A percentile compares a stretch with the other conserved stretches of the same genome.
Evolutionary conservation across 805 yeast species (phyloP).

Genomic region (Priceomyces melissophilus): DNA sequence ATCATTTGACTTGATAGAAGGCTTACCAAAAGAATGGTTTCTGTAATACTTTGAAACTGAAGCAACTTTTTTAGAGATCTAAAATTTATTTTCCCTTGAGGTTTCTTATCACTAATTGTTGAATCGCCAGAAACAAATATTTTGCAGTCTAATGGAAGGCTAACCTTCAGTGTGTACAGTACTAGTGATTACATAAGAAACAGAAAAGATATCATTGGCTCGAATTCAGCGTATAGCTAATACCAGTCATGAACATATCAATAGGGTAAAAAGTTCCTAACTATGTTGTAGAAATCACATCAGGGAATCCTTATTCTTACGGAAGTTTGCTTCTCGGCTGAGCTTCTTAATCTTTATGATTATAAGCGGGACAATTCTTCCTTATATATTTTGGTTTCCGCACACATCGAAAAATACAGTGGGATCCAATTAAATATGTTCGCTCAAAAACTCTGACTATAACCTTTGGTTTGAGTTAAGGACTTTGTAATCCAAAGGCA

Average conservation of each 20-base stretch:
- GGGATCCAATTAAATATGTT: slow-evolving; percentile 4
- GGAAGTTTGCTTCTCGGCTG: too few relatives aligned
- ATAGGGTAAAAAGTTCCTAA: too few relatives aligned
- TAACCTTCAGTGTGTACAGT: neutral
- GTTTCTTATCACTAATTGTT: neutral
- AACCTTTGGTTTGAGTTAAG: neutral
- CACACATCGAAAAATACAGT: slow-evolving; percentile 1
- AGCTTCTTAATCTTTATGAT: too few relatives aligned
- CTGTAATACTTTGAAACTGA: too few relatives aligned
- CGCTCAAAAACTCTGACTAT: slow-evolving; percentile 1
- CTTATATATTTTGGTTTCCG: neutral
- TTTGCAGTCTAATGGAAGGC: neutral
- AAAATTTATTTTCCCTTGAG: neutral
- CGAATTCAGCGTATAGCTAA: neutral
- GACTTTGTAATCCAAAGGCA: neutral
- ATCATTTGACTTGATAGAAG: too few relatives aligned
- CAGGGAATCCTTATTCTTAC: too few relatives aligned
- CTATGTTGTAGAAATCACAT: too few relatives aligned
- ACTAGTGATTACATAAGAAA: slow-evolving; percentile 7
- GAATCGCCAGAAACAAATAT: neutral
- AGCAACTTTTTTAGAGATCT: neutral
- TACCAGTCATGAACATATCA: neutral
- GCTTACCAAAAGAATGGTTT: too few relatives aligned
- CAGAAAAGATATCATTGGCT: slow-evolving; percentile 10
- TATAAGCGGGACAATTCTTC: neutral